Evolutionary conservation across 495 filamentous ascomycete species (phyloP).

Genomic region (Clohesyomyces aquaticus): DNA sequence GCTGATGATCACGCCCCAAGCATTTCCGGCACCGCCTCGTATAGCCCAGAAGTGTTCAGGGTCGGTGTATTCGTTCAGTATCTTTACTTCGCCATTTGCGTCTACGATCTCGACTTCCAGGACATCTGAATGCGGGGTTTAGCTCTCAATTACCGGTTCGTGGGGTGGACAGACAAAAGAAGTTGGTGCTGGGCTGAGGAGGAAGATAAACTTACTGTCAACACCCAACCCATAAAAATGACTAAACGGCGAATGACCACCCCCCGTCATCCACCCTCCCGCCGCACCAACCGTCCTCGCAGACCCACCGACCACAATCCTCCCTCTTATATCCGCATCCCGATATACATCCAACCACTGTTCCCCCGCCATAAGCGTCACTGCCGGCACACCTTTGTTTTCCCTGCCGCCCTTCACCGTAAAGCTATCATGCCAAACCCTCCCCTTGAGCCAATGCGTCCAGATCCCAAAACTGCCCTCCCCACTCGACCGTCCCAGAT

Average conservation of each 20-base stretch:
- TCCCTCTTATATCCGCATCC: conserved; percentile 28
- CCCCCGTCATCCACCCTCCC: conserved; percentile 46
- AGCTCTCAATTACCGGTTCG: no score
- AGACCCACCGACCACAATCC: conserved; percentile 42
- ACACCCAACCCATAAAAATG: conserved; percentile 23
- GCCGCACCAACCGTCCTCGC: conserved; percentile 46
- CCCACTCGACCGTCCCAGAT: no score
- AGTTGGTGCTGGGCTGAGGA: not conserved
- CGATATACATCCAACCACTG: conserved; percentile 37
- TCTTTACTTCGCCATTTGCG: conserved; percentile 13
- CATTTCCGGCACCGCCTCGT: conserved; percentile 24
- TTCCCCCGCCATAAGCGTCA: not conserved
- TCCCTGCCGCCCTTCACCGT: not conserved
- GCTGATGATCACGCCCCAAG: conserved; percentile 24
- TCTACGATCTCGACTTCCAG: conserved; percentile 23
- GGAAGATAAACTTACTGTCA: conserved; percentile 10
- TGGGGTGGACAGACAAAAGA: no score
- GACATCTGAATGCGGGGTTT: conserved; percentile 14
- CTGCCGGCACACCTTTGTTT: not conserved
- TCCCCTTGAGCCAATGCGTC: no score
- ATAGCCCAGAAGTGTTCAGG: conserved; percentile 23
- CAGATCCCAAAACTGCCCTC: no score
- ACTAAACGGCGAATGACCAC: conserved; percentile 42
- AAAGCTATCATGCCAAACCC: conserved; percentile 23
- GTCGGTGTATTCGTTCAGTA: conserved; percentile 18